phyloP scores from a whole-genome alignment of 108 stramenopile species.

The Fragilaria crotonensis region DNA sequence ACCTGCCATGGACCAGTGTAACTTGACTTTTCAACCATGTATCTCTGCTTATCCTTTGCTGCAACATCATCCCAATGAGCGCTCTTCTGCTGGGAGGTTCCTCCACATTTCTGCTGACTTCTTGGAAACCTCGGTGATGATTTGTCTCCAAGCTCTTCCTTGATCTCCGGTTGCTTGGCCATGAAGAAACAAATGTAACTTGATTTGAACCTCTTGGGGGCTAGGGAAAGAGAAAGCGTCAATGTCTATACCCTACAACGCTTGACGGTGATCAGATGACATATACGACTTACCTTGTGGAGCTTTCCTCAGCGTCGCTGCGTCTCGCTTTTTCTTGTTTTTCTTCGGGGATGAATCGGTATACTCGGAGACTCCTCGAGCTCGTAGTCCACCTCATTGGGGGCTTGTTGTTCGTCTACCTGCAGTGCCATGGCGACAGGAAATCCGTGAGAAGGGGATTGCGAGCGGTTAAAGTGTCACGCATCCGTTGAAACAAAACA shows the following conservation, averaged over 20 bases:
- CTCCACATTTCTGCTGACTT: constrained; percentile 42
- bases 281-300: constrained; percentile 19
- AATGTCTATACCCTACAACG: too few relatives aligned
- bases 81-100: constrained; percentile 24
- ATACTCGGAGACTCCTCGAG: too few relatives aligned
- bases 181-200: constrained; percentile 60
- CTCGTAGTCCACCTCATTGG: too few relatives aligned
- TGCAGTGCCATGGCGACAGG: too few relatives aligned
- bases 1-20: constrained; percentile 56
- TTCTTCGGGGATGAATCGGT: constrained; percentile 4
- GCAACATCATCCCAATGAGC: constrained; percentile 49
- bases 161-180: constrained; percentile 42
- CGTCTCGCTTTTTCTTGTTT: constrained; percentile 16
- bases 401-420: too few relatives aligned
- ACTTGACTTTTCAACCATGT: constrained; percentile 33
- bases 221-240: too few relatives aligned
- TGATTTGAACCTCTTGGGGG: constrained; percentile 56
- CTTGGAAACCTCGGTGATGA: constrained; percentile 37
- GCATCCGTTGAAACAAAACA: too few relatives aligned
- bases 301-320: constrained; percentile 23
- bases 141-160: constrained; percentile 42
- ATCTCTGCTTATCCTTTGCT: constrained; percentile 52
- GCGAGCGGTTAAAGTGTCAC: too few relatives aligned
- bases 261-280: not conserved
- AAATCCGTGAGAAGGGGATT: too few relatives aligned